Evolutionary conservation across 225 moss, liverwort and hornwort genomes (phyloP).

Genomic region (Physcomitrium patens): DNA sequence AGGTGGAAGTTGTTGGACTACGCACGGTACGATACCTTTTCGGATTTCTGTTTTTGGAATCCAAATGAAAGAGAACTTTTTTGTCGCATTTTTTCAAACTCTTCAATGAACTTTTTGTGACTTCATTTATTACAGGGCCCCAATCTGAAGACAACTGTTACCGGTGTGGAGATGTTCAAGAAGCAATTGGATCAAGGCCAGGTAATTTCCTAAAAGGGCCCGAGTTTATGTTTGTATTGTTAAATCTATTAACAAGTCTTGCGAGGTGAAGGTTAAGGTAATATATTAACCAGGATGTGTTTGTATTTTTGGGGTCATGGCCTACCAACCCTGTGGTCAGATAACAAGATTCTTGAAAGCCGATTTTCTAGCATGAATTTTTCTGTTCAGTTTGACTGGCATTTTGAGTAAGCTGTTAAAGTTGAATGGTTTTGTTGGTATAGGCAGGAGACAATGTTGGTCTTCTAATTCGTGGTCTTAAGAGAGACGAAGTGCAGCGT

Average conservation of each 20-base stretch:
- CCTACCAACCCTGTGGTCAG: not conserved
- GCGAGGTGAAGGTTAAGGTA: not conserved
- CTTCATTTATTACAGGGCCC: slow-evolving; percentile 43
- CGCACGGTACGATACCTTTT: slow-evolving; percentile 37
- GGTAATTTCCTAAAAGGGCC: slow-evolving; percentile 31
- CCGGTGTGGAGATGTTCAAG: slow-evolving; percentile 95
- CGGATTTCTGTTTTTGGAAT: slow-evolving; percentile 9
- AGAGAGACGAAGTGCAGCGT: slow-evolving; percentile 81
- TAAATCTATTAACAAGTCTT: not conserved
- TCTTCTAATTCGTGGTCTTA: slow-evolving; percentile 77
- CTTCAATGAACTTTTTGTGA: not conserved
- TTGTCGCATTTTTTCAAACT: not conserved
- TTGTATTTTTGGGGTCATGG: not conserved
- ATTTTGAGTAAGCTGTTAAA: slow-evolving; percentile 6
- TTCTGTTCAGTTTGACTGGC: not conserved
- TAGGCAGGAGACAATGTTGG: slow-evolving; percentile 88
- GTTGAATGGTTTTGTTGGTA: not conserved
- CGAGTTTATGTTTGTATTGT: not conserved
- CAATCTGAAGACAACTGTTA: slow-evolving; percentile 69
- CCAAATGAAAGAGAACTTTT: not conserved
- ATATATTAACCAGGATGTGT: not conserved
- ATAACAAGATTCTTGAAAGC: not conserved
- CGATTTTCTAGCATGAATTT: not conserved
- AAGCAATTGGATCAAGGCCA: slow-evolving; percentile 88
- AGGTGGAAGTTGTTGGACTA: slow-evolving; percentile 82